phyloP scores from a whole-genome alignment of 176 grass and related monocot species.

The Puccinellia tenuiflora region DNA sequence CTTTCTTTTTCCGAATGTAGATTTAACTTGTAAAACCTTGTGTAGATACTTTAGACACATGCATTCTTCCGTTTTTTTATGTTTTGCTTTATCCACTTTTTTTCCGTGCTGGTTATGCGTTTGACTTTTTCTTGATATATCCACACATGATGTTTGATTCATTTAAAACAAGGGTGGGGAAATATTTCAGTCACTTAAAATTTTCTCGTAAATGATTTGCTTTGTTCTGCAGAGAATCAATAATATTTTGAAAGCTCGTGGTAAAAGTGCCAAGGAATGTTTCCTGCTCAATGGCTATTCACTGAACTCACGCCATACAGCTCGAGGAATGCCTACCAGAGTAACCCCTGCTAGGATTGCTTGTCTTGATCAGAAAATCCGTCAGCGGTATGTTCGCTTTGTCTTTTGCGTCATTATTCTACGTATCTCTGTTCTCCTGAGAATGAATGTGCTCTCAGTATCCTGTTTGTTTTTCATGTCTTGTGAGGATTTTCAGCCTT shows the following conservation, averaged over 20 bases:
- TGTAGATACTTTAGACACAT: not conserved
- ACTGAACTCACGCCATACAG: conserved; percentile 63
- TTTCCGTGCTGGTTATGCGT: not conserved
- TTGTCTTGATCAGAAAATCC: conserved; percentile 87
- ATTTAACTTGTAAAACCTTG: not conserved
- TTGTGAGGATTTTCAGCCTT: not conserved
- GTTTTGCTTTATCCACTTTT: not conserved
- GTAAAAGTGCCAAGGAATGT: conserved; percentile 68
- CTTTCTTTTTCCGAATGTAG: not conserved
- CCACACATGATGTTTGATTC: not conserved
- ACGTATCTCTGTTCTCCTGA: not conserved
- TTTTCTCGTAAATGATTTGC: not conserved
- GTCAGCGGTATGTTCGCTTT: conserved; percentile 44
- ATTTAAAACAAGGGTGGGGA: not conserved
- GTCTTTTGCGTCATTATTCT: not conserved
- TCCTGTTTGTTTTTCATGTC: not conserved
- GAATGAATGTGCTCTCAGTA: not conserved
- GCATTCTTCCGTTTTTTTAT: not conserved
- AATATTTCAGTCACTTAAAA: not conserved
- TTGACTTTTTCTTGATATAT: not conserved
- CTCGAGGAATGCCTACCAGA: conserved; percentile 85
- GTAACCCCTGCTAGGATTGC: conserved; percentile 72
- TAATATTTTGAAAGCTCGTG: conserved; percentile 93
- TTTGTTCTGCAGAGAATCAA: conserved; percentile 47
- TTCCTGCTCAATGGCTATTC: conserved; percentile 83